phyloP scores from a whole-genome alignment of 2,329 filamentous ascomycete genomes.

The Blastomyces gilchristii region DNA sequence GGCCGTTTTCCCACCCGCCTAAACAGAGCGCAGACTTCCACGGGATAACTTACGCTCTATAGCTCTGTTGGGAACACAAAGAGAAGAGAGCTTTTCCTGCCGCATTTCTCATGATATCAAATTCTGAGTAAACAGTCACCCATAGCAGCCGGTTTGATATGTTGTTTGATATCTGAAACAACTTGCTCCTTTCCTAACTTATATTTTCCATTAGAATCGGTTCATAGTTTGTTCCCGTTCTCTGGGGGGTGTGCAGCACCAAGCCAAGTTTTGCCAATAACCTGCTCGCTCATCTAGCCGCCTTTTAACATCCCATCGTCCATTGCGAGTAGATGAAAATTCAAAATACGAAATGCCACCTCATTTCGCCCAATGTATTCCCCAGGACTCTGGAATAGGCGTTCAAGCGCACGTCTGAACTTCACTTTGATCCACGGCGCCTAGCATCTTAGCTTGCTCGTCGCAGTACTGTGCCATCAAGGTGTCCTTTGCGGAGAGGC shows the following conservation, averaged over 20 bases:
- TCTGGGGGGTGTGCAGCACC: neutral
- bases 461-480: constrained; percentile 10
- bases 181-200: neutral
- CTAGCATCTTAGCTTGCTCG: constrained; percentile 8
- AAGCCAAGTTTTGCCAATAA: neutral
- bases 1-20: neutral
- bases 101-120: neutral
- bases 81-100: neutral
- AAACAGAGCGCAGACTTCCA: neutral
- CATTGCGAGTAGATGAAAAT: neutral
- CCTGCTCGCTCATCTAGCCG: neutral
- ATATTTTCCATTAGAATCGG: neutral
- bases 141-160: neutral
- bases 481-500: constrained; percentile 4
- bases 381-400: neutral
- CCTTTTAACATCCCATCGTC: neutral
- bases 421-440: constrained; percentile 5
- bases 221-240: neutral
- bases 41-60: neutral
- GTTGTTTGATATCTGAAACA: neutral
- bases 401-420: constrained; percentile 1
- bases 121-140: neutral
- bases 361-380: constrained; percentile 13
- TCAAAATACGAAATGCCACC: neutral
- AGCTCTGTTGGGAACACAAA: neutral